Evolutionary conservation across 768 basidiomycete species (phyloP), one percentile per base, ranked within the genome.

Genomic region (Podaxis sp.): DNA sequence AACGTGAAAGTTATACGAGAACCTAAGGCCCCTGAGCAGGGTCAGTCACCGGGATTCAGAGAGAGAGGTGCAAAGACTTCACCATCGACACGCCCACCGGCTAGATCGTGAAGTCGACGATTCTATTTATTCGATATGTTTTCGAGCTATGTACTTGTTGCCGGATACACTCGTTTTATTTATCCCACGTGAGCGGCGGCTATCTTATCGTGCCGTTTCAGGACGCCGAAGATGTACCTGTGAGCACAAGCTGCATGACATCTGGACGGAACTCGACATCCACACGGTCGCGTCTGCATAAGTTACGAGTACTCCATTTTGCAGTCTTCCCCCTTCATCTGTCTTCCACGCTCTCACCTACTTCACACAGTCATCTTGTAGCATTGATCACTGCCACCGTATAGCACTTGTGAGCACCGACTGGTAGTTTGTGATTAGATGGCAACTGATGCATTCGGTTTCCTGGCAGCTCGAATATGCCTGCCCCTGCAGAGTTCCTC

Each of bases 401-500:
- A 5, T n/a, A 44, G 6, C n/a, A 44, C 14, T 32, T 32, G 32
- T 32, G 32, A 32, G 32, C 32, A 32, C 0, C 16, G 42, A 44
- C 18, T 18, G n/a, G 16, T 44, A 2, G 9, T 7, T 16, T 44
- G 18, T 44, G n/a, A 21, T 16, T 2, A 18, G 4, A 14, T 6
- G 40, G 5, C n/a, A 32, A 32, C 32, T 32, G 2, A 32, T 3
- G 42, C 6, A 44, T 44, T n/a, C 18, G 42, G n/a, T n/a, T 40
- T 53, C 50, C 6, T 37, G 27, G 32, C 57, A 52, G 56, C 18
- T 60, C 50, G 35, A 68, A 47, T 44, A 84, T 84, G 82, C 74
- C 81, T 58, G 78, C 79, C n/a, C 82, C 82, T 23, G 23, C 71
- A 23, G 77, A 80, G 55, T 80, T 84, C 57, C 68, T 82, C 61